Base-by-base conservation (phyloP, 108 stramenopile species). In the Cyclotella kingstonii region DNA sequence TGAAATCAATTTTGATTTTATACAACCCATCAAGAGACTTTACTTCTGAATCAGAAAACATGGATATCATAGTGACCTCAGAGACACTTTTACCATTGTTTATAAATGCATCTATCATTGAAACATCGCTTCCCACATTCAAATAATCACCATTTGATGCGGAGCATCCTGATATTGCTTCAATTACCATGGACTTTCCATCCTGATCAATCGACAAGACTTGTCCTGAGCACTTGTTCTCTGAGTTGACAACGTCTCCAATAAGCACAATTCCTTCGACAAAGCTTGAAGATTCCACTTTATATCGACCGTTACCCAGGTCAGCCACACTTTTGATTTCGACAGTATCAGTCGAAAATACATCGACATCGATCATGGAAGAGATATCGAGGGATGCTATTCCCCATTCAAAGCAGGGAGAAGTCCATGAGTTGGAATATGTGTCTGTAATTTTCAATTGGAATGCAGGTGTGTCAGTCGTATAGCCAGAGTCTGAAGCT, bases 391-490 rank as follows among this genome's bases (percentile, higher is more conserved):
- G 43, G 2, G 80, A 63, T 22, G 68, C 35, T 6, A 77, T 70
- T 22, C 67, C 85, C 68, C 79, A 84, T 36, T 26, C 54, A 27
- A 86, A 47, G 42, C 91, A 93, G 11, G 78, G 72, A 41, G 78
- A 63, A 26, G 54, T 46, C 59, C 67, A 68, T 26, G 81, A 77
- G n/a, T 63, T 55, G 4, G 30, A 11, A 35, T 66, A 45, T 6
- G 68, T 63, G 39, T 71, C 69, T 48, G 63, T n/a, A 53, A 81
- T 50, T 2, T 76, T 58, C 11, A 57, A 43, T 27, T 71, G 48
- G 39, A 84, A 48, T 19, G 79, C 71, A 14, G 69, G 51, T 9
- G 67, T 76, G 18, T 73, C 41, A 40, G 51, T 74, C 12, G 69
- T 79, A 47, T 51, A 42, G 8, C 86, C 86, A 12, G 58, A 47